Base-by-base conservation (phyloP, 176 grass and related monocot genomes). In the Carex parvula region DNA sequence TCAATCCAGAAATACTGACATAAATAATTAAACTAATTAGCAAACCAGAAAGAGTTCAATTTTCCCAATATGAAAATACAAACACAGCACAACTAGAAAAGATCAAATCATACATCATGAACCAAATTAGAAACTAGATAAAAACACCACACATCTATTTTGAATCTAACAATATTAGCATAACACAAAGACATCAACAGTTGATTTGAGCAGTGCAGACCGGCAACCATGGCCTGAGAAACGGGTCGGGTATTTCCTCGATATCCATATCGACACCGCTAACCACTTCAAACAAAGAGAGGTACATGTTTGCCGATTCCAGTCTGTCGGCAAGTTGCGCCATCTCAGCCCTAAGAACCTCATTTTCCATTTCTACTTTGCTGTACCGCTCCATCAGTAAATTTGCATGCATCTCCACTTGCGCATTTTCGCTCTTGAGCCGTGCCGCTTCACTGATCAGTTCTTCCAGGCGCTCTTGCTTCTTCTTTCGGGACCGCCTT, bases 401-500 rank as follows among this genome's bases (percentile, higher is more conserved):
- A 14, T 85, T 78, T 3, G 69, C n/a, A 21, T 85, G 83, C 89
- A 65, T 65, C 50, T 60, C 39, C 2, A 66, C 44, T 50, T 83
- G 83, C 6, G 15, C 17, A 59, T 91, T 91, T 39, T 86, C 86
- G 7, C 63, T 79, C 26, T 53, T 59, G 15, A 91, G 86, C 12
- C 17, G 46, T 14, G 86, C 60, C 26, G 42, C 68, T 60, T 86
- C 80, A 22, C n/a, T 80, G 33, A 79, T 66, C 48, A 91, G 53
- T 18, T 88, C 89, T 30, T 85, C 83, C 13, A 91, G 24, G 4
- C 60, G 82, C 14, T 88, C 82, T 60, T 91, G 86, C 54, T 91
- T 91, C 77, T 74, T 79, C 86, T 86, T 80, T 30, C 89, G 83
- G 44, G 89, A 91, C 57, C 89, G 85, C 82, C 86, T 81, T 1